phyloP scores from a whole-genome alignment of 2,329 filamentous ascomycete genomes.

The Orbilia brochopaga region DNA sequence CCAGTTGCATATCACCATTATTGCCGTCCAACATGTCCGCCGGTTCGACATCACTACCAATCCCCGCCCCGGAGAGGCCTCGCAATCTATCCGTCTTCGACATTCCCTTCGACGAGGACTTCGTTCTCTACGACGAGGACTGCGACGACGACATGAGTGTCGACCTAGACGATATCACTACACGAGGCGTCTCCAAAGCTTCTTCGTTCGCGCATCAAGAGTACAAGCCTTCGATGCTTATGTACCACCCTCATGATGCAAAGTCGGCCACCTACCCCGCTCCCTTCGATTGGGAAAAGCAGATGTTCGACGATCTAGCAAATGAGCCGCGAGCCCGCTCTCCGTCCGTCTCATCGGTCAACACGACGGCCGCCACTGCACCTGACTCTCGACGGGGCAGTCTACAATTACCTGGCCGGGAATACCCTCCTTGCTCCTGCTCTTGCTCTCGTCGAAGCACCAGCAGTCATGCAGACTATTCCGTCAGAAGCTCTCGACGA shows the following conservation, averaged over 20 bases:
- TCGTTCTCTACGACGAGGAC: conserved; percentile 26
- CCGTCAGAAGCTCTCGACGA: conserved; percentile 12
- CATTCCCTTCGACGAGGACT: conserved; percentile 22
- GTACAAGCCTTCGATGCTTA: conserved; percentile 24
- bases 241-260: conserved; percentile 38
- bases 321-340: conserved; percentile 13
- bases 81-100: conserved; percentile 34
- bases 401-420: conserved; percentile 1
- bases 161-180: conserved; percentile 41
- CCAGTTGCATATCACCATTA: background rate
- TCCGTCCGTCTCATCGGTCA: conserved; percentile 24
- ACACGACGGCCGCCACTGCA: conserved; percentile 26
- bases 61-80: conserved; percentile 16
- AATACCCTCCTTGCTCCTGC: conserved; percentile 2
- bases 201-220: conserved; percentile 39
- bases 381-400: conserved; percentile 23
- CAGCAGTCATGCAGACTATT: conserved; percentile 4
- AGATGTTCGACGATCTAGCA: conserved; percentile 38
- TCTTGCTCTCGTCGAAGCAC: conserved; percentile 19
- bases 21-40: conserved; percentile 14
- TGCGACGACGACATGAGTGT: conserved; percentile 26
- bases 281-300: conserved; percentile 37
- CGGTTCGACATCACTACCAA: conserved; percentile 13
- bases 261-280: conserved; percentile 14
- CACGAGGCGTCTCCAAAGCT: conserved; percentile 27